Evolutionary conservation across 176 grass and related monocot species (phyloP).

Genomic region (Stipa capillata): DNA sequence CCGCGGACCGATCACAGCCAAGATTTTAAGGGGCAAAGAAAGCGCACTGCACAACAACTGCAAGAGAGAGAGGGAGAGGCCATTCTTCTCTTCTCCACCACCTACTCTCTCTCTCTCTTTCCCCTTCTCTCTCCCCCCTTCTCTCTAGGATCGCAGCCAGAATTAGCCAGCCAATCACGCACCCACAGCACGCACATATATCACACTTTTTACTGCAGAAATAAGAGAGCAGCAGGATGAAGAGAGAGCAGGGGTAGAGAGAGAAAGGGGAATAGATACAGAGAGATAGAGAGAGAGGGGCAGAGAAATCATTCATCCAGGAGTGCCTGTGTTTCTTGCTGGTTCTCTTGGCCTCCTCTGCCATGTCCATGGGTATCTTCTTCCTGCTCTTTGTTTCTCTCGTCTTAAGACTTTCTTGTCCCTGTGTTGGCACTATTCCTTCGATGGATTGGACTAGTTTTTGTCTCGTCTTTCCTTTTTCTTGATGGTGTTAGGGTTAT

Average conservation of each 20-base stretch:
- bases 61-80: not conserved
- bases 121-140: no score
- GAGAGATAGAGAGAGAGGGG: no score
- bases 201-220: not conserved
- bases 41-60: slow-evolving; percentile 6
- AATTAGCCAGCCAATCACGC: not conserved
- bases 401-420: no score
- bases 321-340: not conserved
- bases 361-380: slow-evolving; percentile 40
- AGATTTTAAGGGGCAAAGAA: not conserved
- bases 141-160: slow-evolving; percentile 18
- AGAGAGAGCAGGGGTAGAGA: not conserved
- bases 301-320: not conserved
- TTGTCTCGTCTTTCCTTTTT: no score
- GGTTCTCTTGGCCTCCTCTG: not conserved
- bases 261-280: not conserved
- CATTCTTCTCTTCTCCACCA: slow-evolving; percentile 28
- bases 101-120: slow-evolving; percentile 7
- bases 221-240: not conserved
- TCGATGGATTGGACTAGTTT: not conserved
- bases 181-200: not conserved
- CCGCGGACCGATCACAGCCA: slow-evolving; percentile 29
- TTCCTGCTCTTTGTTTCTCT: not conserved
- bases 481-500: no score
- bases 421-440: not conserved